Evolutionary conservation across 805 yeast species (phyloP), one percentile per base, ranked within the genome.

Genomic region (Metschnikowia matae): DNA sequence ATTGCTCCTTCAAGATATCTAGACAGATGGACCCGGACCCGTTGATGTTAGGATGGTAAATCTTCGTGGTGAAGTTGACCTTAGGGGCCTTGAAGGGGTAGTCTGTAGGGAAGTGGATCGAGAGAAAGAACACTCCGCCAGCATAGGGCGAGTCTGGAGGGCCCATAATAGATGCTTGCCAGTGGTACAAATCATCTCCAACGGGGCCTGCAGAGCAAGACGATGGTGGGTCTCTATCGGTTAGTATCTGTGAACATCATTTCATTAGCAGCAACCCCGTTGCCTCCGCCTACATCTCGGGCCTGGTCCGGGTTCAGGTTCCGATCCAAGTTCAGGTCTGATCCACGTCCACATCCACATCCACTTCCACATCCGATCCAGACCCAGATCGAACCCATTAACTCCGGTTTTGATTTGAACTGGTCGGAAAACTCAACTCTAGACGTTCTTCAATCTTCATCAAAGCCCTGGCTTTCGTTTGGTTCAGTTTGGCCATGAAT

Each of bases 101-200:
- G 73, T 94, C 98, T 52, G 98, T 91, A 68, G 99, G 99, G 87
- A 94, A 94, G 70, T 90, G 96, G 69, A 94, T 90, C 48, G 96
- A 84, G 56, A 94, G 81, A 80, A 94, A 94, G 73, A 94, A 94
- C 41, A 92, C 97, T 64, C 98, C 99, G 58, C 92, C 92, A 20
- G 84, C 83, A 51, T 81, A 81, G 56, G 85, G 94, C 44, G 97
- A 88, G 74, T 94, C 98, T 60, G 96, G 82, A 46, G 99, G 99
- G 45, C 99, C 99, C 95, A 94, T 89, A 69, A 94, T 94, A 40
- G 98, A 91, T 39, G 98, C 99, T 75, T 94, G 98, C 99, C 99
- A 94, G 78, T 92, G 98, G 76, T 87, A 94, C 66, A 92, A 77
- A 71, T 92, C 99, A 63, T 94, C 98, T 44, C 97, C 97, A 42